Base-by-base conservation (phyloP, 139 green algal genomes). In the Chlamydomonas applanata region DNA sequence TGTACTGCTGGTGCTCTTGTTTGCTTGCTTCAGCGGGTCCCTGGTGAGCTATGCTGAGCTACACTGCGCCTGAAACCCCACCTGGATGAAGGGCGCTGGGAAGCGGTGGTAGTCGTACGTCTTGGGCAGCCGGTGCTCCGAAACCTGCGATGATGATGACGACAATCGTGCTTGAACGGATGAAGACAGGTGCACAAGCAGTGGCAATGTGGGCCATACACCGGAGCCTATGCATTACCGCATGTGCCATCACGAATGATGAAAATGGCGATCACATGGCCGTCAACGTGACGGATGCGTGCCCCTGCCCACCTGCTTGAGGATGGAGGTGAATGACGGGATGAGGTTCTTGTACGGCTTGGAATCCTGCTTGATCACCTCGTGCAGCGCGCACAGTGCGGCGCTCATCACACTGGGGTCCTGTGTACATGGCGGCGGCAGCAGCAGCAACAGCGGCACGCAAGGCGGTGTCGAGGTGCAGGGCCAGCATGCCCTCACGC, bases 71-170 rank as follows among this genome's bases (percentile, higher is more conserved):
- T n/a, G n/a, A n/a, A n/a, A n/a, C 19, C 74, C 0, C 34, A 95
- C 90, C 91, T 99, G 96, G 32, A 99, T 92, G 83, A 99, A 99
- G 30, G 96, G 96, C 14, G 96, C 96, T 45, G 96, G 94, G n/a
- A 87, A 89, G 5, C 89, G 81, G 85, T 98, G 96, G 86, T 98
- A 98, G 78, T 98, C 94, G 76, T 94, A 98, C 0, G 79, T 75
- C 46, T 95, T 95, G 52, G 92, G 94, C 69, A 99, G 86, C 25
- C 94, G 88, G 65, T 92, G 87, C 84, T 98, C 93, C 0, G 84
- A 73, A 0, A 96, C 89, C 88, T 93, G 79, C 40, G 40, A 19
- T 49, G 40, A 49, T 49, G 40, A 7, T 19, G 11, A 49, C 7
- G 7, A 49, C 40, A 49, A 11, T 19, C 40, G 11, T 19, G 40